Evolutionary conservation across 1,139 yeast genomes (phyloP).

Genomic region (Candida sp.): DNA sequence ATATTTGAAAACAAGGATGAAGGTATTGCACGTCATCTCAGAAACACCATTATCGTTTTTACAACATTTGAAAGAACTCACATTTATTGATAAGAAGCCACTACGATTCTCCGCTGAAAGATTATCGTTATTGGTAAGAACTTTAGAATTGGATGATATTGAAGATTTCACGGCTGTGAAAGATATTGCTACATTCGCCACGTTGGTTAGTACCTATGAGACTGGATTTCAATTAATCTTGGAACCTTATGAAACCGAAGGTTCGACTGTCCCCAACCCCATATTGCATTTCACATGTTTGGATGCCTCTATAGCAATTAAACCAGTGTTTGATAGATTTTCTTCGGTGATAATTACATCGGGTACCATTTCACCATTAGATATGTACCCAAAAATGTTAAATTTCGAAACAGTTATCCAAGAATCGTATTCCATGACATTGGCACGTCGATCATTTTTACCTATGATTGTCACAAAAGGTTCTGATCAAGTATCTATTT

Average conservation of each 20-base stretch:
- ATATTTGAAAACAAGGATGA: conserved; percentile 95
- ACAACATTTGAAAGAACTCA: conserved; percentile 88
- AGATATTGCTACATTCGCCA: conserved; percentile 96
- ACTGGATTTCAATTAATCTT: conserved; percentile 86
- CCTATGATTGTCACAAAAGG: conserved; percentile 98
- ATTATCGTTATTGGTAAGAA: conserved; percentile 79
- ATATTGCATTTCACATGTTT: conserved; percentile 91
- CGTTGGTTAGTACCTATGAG: conserved; percentile 92
- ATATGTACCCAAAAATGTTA: conserved; percentile 98
- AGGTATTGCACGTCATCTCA: conserved; percentile 92
- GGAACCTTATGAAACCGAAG: conserved; percentile 96
- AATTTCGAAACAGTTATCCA: conserved; percentile 93
- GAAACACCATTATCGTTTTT: conserved; percentile 94
- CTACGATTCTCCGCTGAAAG: conserved; percentile 90
- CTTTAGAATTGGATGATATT: conserved; percentile 81
- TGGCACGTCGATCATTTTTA: conserved; percentile 86
- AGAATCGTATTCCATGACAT: conserved; percentile 94
- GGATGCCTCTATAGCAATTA: conserved; percentile 97
- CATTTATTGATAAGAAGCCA: conserved; percentile 91
- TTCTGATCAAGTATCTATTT: conserved; percentile 94
- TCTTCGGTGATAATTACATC: conserved; percentile 95
- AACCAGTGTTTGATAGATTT: conserved; percentile 92
- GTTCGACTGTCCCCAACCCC: conserved; percentile 97
- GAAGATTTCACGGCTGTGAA: conserved; percentile 92
- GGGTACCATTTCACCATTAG: conserved; percentile 97